phyloP scores from a whole-genome alignment of 192 early-diverging fungal genomes.

The Mortierella alpina region DNA sequence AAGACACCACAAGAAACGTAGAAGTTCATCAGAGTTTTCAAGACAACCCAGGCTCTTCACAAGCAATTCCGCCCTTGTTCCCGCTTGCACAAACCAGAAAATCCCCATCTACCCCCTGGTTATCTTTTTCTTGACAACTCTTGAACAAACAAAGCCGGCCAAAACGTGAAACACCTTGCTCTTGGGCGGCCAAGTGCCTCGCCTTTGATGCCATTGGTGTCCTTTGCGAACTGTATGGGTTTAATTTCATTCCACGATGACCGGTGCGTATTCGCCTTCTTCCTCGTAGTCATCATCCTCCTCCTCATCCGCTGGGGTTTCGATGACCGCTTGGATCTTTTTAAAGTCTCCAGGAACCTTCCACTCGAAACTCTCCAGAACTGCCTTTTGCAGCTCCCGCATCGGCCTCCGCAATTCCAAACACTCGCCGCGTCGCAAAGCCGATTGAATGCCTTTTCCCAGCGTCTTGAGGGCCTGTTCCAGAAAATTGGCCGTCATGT shows the following conservation, averaged over 20 bases:
- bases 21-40: too few relatives aligned
- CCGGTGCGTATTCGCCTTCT: conserved; percentile 77
- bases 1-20: too few relatives aligned
- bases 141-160: too few relatives aligned
- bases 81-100: too few relatives aligned
- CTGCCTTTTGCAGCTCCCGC: conserved; percentile 58
- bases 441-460: conserved; percentile 53
- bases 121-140: not conserved
- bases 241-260: conserved; percentile 66
- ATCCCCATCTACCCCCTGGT: not conserved
- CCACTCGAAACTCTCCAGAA: conserved; percentile 72
- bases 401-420: conserved; percentile 55
- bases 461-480: conserved; percentile 32
- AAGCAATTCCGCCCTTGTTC: too few relatives aligned
- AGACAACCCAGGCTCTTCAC: too few relatives aligned
- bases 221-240: not conserved
- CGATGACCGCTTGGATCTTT: conserved; percentile 38
- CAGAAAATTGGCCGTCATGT: conserved; percentile 41
- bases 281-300: conserved; percentile 65
- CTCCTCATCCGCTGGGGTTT: conserved; percentile 12
- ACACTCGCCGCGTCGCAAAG: conserved; percentile 54
- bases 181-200: not conserved
- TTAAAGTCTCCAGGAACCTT: conserved; percentile 67
- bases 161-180: too few relatives aligned
- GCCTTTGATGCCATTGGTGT: not conserved